Evolutionary conservation across 495 filamentous ascomycete genomes (phyloP).

Genomic region (Penicillium malachiteum): DNA sequence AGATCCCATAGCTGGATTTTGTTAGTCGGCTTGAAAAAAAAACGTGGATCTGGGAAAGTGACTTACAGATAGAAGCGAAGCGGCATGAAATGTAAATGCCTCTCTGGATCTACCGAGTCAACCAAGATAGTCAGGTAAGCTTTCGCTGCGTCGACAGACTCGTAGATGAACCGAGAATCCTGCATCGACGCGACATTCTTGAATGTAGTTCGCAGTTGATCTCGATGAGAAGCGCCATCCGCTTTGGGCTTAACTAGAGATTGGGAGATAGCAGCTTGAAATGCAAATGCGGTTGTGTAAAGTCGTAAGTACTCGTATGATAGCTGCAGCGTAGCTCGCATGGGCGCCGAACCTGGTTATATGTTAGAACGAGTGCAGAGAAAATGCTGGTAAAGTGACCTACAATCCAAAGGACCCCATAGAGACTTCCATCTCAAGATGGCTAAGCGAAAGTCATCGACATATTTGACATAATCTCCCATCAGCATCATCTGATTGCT

Average conservation of each 20-base stretch:
- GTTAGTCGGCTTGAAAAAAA: constrained; percentile 2
- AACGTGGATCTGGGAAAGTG: neutral
- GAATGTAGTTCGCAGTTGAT: constrained; percentile 46
- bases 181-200: constrained; percentile 56
- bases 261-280: constrained; percentile 63
- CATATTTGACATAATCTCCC: constrained; percentile 66
- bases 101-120: constrained; percentile 52
- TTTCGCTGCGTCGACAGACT: constrained; percentile 62
- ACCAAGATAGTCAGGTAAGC: constrained; percentile 57
- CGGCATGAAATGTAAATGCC: constrained; percentile 59
- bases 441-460: constrained; percentile 62
- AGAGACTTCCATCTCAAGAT: constrained; percentile 63
- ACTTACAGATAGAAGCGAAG: constrained; percentile 57
- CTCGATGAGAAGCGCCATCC: constrained; percentile 36
- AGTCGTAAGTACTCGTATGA: constrained; percentile 64
- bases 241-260: constrained; percentile 47
- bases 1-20: constrained; percentile 45
- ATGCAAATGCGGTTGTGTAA: constrained; percentile 67
- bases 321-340: constrained; percentile 57
- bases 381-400: constrained; percentile 10
- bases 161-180: constrained; percentile 63
- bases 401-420: constrained; percentile 59
- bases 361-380: constrained; percentile 14
- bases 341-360: constrained; percentile 49
- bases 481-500: constrained; percentile 64